Conservation (phyloP, 2,329 filamentous ascomycete species). For the Colletotrichum sp. region DNA sequence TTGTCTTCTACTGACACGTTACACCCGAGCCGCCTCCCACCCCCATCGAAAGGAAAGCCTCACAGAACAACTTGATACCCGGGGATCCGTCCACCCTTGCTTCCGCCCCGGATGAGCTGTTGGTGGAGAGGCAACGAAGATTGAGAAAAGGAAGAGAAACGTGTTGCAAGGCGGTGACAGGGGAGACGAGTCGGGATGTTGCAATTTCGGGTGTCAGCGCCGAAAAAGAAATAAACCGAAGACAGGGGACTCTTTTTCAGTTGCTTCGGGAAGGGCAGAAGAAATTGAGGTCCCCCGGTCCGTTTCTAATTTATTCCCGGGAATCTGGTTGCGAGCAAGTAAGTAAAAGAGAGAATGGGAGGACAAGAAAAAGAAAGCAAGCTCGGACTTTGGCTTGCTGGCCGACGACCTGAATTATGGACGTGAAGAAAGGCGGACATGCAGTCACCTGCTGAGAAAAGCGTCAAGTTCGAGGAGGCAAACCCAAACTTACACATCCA, state of each 20-base stretch:
- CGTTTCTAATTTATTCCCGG: neutral
- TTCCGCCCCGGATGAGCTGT: neutral
- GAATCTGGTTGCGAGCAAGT: constrained; percentile 2
- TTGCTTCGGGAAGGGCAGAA: neutral
- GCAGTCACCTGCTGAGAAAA: neutral
- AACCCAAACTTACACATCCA: neutral
- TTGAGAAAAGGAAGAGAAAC: neutral
- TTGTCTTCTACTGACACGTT: neutral
- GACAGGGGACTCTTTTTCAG: neutral
- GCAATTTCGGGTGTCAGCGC: constrained; percentile 9
- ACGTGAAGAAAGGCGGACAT: neutral
- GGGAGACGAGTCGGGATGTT: neutral
- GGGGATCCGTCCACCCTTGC: neutral
- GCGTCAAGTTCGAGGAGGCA: neutral
- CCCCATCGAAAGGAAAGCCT: neutral
- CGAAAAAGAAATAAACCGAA: neutral
- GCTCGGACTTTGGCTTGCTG: neutral
- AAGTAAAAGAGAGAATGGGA: neutral
- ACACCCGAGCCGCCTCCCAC: neutral
- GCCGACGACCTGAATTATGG: too few species aligned
- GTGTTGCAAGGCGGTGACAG: constrained; percentile 1
- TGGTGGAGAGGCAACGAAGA: neutral
- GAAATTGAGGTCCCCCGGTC: neutral
- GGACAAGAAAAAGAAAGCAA: neutral
- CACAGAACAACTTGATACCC: neutral